These are phyloP conservation scores for Zygoascus biomembranicola DNA, from an alignment of 805 yeast genomes.

Conservation along the genomic window DNA sequence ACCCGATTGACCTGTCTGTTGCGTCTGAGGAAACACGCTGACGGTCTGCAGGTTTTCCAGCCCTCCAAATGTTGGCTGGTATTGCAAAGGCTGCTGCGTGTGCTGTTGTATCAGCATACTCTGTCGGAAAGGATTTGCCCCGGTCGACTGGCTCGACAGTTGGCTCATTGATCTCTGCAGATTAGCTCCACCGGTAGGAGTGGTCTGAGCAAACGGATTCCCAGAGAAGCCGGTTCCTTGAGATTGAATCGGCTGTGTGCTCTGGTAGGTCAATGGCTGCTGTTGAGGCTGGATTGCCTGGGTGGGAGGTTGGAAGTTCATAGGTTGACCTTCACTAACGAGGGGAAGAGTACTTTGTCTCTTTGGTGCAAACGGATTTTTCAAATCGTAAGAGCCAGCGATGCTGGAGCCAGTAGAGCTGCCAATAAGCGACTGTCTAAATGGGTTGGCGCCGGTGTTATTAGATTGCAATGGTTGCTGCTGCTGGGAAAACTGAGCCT, in stretches of 20 bases:
- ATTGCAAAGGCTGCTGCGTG: background rate
- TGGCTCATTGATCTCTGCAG: constrained; percentile 13
- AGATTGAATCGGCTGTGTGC: constrained; percentile 4
- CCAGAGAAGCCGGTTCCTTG: constrained; percentile 20
- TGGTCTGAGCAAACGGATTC: constrained; percentile 36
- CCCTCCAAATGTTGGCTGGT: constrained; percentile 66
- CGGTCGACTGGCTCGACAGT: constrained; percentile 36
- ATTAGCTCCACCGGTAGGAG: constrained; percentile 3
- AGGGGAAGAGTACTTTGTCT: constrained; percentile 8
- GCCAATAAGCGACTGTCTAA: constrained; percentile 11
- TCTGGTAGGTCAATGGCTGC: constrained; percentile 9
- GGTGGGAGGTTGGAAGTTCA: constrained; percentile 9
- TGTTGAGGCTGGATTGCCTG: background rate
- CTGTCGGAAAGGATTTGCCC: constrained; percentile 52
- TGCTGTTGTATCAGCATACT: constrained; percentile 22
- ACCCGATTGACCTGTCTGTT: constrained; percentile 2
- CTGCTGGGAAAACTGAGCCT: constrained; percentile 18
- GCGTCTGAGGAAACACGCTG: constrained; percentile 62
- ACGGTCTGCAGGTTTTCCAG: constrained; percentile 56
- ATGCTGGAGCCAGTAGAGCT: background rate
- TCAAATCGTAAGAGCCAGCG: background rate
- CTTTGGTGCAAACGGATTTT: constrained; percentile 12
- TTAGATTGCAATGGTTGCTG: constrained; percentile 13
- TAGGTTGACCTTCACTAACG: constrained; percentile 5
- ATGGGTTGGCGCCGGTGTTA: constrained; percentile 17